Evolutionary conservation across 208 protist species (phyloP), one percentile per base, ranked within the genome.

Genomic region (Kentomonas sorsogonicus): DNA sequence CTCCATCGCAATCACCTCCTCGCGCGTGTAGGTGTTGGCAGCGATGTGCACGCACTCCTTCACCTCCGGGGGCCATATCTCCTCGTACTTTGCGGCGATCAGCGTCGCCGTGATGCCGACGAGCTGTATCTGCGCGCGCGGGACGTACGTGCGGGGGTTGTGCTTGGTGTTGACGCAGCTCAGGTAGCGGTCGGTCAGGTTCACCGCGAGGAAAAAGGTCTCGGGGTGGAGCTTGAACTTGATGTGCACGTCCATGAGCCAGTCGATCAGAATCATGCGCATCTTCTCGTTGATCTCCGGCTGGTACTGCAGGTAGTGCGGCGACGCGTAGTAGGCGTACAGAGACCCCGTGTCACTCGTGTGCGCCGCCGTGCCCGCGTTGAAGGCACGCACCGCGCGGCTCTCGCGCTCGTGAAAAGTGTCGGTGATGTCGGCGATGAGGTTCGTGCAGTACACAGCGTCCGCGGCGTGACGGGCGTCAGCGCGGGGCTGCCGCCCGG

Each of bases 201-300:
- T 96, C 31, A 99, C 93, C 18, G 97, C 82, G 7, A 99, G 79
- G 74, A 89, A 99, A 54, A 99, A 86, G 1, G 98, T 99, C 74
- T 99, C 97, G 11, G 91, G 73, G 31, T 91, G 72, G 41, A 98
- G 84, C 69, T 98, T 97, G 77, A 98, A 99, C 87, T 98, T 97
- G 39, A 97, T 70, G 59, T 98, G 93, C 11, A 99, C 97, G 51
- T 98, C 98, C 44, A 99, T 86, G 52, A 99, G 89, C 97, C 98
- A 99, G 78, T 99, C 97, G 16, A 99, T 83, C 16, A 99, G 77
- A 63, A 99, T 98, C 53, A 96, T 85, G 38, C 98, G 85, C 97
- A 99, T 99, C 68, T 97, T 97, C 55, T 96, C 84, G 65, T 90
- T 99, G 39, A 99, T 88, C 56, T 98, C 93, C 9, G 88, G 81